These are phyloP conservation scores for Solanum rostratum DNA, from an alignment of 257 asterid species.

Conservation along the genomic window DNA sequence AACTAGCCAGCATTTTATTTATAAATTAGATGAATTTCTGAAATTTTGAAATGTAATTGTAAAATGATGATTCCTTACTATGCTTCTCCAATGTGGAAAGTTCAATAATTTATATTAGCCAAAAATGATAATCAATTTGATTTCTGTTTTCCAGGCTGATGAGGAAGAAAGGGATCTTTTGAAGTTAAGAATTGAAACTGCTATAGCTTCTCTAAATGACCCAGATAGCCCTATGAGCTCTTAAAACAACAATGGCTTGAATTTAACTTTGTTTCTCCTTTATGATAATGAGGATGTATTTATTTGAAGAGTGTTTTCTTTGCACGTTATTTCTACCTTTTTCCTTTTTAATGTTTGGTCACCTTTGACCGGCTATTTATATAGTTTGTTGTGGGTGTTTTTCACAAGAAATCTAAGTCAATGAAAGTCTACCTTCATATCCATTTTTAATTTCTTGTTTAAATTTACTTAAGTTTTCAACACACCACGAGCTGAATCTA, in stretches of 20 bases:
- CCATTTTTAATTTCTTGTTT: not conserved
- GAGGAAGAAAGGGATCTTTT: conserved; percentile 49
- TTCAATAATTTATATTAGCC: not conserved
- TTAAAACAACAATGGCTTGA: not conserved
- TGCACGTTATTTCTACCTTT: not conserved
- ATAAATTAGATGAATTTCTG: not conserved
- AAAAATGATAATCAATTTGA: not conserved
- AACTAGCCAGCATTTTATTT: not conserved
- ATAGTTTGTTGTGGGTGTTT: not conserved
- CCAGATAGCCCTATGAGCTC: conserved; percentile 61
- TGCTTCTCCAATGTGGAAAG: not conserved
- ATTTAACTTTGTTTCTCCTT: not conserved
- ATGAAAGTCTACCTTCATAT: not conserved
- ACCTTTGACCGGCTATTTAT: not conserved
- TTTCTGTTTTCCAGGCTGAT: conserved; percentile 36
- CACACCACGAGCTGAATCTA: not conserved
- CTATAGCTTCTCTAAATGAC: conserved; percentile 49
- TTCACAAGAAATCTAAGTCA: not conserved
- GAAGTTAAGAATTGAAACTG: conserved; percentile 44
- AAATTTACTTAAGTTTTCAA: not conserved
- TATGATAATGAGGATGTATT: not conserved
- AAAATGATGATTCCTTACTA: not conserved
- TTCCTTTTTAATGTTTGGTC: not conserved
- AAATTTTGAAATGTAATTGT: not conserved
- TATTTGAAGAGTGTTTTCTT: not conserved